Percentiles rank a stretch among this genome's conserved stretches.
Evolutionary conservation across 177 flowering plant genomes (phyloP).

Genomic region (Vitis hybrid): DNA sequence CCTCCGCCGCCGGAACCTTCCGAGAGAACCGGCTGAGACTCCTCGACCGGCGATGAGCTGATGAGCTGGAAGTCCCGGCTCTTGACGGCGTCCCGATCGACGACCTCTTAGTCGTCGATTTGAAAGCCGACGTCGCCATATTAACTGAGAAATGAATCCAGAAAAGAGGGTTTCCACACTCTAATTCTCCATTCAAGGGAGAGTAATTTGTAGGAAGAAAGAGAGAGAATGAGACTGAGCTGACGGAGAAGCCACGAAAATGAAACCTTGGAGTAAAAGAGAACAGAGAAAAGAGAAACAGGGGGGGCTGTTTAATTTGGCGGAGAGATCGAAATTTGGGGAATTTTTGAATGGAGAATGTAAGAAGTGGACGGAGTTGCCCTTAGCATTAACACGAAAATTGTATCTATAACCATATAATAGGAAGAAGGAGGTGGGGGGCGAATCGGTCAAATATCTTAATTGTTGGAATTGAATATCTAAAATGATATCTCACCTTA

Average conservation of each 20-base stretch:
- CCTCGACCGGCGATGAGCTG: conserved; percentile 66
- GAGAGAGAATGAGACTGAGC: conserved; percentile 11
- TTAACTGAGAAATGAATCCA: conserved; percentile 8
- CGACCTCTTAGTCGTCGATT: conserved; percentile 74
- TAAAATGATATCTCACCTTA: too few relatives aligned
- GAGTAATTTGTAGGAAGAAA: background rate
- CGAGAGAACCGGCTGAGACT: conserved; percentile 71
- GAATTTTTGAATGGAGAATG: conserved; percentile 14
- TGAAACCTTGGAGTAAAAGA: background rate
- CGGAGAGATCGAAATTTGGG: conserved; percentile 38
- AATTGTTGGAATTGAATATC: too few relatives aligned
- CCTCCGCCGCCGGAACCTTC: conserved; percentile 27
- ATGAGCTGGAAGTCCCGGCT: conserved; percentile 32
- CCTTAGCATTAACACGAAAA: background rate
- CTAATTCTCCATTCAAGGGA: background rate
- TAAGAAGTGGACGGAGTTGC: background rate
- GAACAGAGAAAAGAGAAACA: background rate
- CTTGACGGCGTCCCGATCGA: conserved; percentile 32
- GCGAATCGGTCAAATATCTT: too few relatives aligned
- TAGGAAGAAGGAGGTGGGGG: too few relatives aligned
- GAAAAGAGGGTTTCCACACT: background rate
- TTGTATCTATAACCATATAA: background rate
- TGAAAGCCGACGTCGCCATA: conserved; percentile 88
- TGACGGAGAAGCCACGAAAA: background rate
- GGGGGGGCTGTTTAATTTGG: conserved; percentile 18